Evolutionary conservation across 768 basidiomycete genomes (phyloP), one percentile per base, ranked within the genome.

Genomic region (Lyophyllum shimeji): DNA sequence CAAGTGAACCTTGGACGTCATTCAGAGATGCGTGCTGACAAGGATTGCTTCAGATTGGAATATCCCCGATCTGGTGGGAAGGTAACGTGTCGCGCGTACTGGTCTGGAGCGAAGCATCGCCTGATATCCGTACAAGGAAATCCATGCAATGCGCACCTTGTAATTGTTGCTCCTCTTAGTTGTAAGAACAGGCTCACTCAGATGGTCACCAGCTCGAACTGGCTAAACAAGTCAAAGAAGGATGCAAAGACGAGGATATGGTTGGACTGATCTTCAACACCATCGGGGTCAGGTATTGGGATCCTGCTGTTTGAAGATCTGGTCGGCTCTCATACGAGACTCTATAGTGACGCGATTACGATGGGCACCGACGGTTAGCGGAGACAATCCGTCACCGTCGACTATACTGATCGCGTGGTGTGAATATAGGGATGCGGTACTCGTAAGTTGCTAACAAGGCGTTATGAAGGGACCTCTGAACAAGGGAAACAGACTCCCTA

Each of bases 1-100:
- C 27, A 46, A n/a, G 31, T 47, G 25, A 4, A 21, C 7, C n/a
- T n/a, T 27, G 37, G 31, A 5, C 4, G 33, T n/a, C 20, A 43
- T 1, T 37, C n/a, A 4, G 23, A 25, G 20, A 11, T 40, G 5
- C 25, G 2, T 24, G 31, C 55, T 56, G 20, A 51, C 56, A 60
- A 25, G 62, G 54, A 33, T 44, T 25, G 44, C 21, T 60, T 20
- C 66, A 93, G 88, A 87, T 95, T 64, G 93, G 93, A 45, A 92
- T 95, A 65, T 89, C 89, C 27, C 86, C 90, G 2, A 80, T 93
- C 50, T 95, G 92, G 92, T 95, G 91, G 90, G 92, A 94, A 80
- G 91, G 91, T 87, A 40, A n/a, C 6, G 12, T 37, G 57, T 37
- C 46, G 18, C 24, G 29, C 11, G 24, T n/a, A 27, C 20, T 17